Conservation (phyloP, 1,284 basidiomycete species). For the Sanghuangporus sanghuang region DNA sequence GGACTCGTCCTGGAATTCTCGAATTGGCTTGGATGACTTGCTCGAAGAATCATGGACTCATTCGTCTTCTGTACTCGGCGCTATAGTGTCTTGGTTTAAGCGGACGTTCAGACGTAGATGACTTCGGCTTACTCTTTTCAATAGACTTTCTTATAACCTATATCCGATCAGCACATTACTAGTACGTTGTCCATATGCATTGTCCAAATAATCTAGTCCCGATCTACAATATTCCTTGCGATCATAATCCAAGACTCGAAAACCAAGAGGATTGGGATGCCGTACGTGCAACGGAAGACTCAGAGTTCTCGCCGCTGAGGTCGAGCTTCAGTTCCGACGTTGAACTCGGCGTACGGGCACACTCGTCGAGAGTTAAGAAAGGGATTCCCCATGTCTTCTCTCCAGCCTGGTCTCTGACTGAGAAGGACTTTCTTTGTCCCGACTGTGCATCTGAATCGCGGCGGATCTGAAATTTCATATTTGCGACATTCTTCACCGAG, state of each 20-base stretch:
- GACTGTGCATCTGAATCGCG: slow-evolving; percentile 7
- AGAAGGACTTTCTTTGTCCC: slow-evolving; percentile 13
- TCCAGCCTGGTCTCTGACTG: slow-evolving; percentile 17
- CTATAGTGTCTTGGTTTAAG: slow-evolving; percentile 7
- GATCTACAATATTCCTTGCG: neutral
- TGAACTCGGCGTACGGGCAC: slow-evolving; percentile 5
- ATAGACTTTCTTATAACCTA: neutral
- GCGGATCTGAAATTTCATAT: neutral
- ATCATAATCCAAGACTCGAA: too few species aligned
- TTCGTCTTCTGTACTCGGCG: slow-evolving; percentile 12
- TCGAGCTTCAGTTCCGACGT: neutral
- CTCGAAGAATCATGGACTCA: slow-evolving; percentile 31
- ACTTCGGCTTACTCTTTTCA: neutral
- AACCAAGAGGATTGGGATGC: neutral
- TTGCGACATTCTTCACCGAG: neutral
- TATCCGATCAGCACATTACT: neutral
- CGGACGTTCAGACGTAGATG: slow-evolving; percentile 10
- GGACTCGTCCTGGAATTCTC: slow-evolving; percentile 24
- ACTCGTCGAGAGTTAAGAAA: slow-evolving; percentile 4
- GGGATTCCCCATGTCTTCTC: slow-evolving; percentile 16
- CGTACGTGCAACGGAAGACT: neutral
- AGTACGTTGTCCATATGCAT: neutral
- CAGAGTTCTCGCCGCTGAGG: neutral
- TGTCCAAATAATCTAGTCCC: neutral
- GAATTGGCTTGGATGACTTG: slow-evolving; percentile 27